Evolutionary conservation across 2,329 filamentous ascomycete species (phyloP).

Genomic region (Trematosphaeria pertusa): DNA sequence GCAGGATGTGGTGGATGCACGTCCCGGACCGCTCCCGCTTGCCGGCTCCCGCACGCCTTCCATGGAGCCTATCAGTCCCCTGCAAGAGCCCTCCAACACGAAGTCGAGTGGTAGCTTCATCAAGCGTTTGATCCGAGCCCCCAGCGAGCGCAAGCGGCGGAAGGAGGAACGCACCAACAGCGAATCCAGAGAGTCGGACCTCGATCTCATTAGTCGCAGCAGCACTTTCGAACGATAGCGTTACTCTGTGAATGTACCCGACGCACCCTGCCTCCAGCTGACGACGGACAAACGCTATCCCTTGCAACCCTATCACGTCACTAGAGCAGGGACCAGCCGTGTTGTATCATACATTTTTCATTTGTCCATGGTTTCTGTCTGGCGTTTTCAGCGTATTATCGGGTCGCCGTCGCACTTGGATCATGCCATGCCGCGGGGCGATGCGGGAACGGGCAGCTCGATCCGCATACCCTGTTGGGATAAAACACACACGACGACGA

Average conservation of each 20-base stretch:
- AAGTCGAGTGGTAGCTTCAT: constrained; percentile 46
- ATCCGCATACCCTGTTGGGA: constrained; percentile 20
- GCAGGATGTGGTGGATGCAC: constrained; percentile 56
- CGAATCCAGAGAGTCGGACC: constrained; percentile 43
- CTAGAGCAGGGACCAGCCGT: constrained; percentile 21
- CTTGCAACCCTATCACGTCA: constrained; percentile 21
- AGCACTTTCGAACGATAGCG: constrained; percentile 44
- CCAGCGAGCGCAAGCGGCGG: constrained; percentile 51
- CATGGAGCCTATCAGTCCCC: constrained; percentile 34
- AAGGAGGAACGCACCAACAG: constrained; percentile 38
- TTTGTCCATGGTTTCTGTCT: constrained; percentile 7
- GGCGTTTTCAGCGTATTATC: constrained; percentile 1
- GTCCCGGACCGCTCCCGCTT: constrained; percentile 28
- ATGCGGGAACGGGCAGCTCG: constrained; percentile 10
- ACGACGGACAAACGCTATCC: constrained; percentile 22
- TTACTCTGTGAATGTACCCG: constrained; percentile 19
- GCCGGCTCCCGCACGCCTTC: constrained; percentile 33
- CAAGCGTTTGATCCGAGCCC: constrained; percentile 53
- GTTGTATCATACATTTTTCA: constrained; percentile 28
- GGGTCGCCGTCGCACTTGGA: neutral
- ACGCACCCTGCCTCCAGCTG: constrained; percentile 23
- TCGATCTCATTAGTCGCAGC: constrained; percentile 42
- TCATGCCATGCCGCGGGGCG: constrained; percentile 8
- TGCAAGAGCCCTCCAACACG: constrained; percentile 40
- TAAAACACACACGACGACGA: constrained; percentile 4